phyloP scores from a whole-genome alignment of 345 rosid species.

The Fremontodendron californicum region DNA sequence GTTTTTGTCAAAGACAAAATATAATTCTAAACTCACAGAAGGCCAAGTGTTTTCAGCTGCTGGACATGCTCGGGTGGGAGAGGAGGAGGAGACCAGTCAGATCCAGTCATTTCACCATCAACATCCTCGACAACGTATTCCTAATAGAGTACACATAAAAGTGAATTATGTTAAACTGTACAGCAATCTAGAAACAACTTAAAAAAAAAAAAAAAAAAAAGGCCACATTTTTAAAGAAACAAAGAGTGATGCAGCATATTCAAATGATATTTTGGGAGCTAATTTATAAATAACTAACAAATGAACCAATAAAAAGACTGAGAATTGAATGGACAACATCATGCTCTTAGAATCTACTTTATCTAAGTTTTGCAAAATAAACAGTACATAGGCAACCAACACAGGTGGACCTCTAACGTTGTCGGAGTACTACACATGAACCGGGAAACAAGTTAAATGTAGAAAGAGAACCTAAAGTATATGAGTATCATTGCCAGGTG shows the following conservation, averaged over 20 bases:
- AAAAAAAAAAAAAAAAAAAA: too few species aligned
- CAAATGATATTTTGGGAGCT: neutral
- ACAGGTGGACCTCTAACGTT: neutral
- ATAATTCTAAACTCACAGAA: slow-evolving; percentile 42
- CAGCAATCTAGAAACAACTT: neutral
- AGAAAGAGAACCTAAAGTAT: neutral
- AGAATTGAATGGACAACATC: neutral
- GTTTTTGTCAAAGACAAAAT: slow-evolving; percentile 12
- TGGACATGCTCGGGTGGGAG: slow-evolving; percentile 86
- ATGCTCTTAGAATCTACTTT: neutral
- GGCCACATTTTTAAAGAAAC: neutral
- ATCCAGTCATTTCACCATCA: slow-evolving; percentile 78
- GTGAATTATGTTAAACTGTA: neutral
- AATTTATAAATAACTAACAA: neutral
- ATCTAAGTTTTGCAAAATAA: neutral
- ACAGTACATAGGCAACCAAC: neutral
- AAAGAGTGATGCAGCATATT: slow-evolving; percentile 64
- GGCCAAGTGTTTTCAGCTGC: slow-evolving; percentile 90
- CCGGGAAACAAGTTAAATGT: neutral
- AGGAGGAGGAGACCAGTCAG: slow-evolving; percentile 88
- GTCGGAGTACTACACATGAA: neutral
- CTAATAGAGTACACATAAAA: slow-evolving; percentile 29
- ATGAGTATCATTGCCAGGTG: neutral
- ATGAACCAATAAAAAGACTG: neutral
- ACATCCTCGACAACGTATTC: slow-evolving; percentile 99